Evolutionary conservation across 108 stramenopile genomes (phyloP).

Genomic region (Skeletonema grethae): DNA sequence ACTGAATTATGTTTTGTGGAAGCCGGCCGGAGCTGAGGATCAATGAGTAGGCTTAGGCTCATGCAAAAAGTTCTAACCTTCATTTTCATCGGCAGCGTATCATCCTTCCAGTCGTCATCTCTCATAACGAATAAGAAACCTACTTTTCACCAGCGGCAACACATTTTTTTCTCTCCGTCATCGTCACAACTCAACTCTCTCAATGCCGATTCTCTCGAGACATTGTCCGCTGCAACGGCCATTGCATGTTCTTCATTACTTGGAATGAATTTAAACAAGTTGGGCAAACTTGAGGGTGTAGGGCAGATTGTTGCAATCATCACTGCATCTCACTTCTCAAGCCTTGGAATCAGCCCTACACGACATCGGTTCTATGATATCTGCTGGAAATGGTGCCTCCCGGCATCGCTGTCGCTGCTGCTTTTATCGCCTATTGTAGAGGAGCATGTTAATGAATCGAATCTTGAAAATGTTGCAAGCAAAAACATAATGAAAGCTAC

Average conservation of each 20-base stretch:
- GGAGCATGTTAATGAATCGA: neutral
- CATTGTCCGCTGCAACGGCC: neutral
- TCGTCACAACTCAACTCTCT: neutral
- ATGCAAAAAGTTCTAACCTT: neutral
- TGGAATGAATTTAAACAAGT: neutral
- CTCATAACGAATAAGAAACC: no score
- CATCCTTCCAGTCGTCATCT: neutral
- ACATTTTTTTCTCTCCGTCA: neutral
- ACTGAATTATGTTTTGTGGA: no score
- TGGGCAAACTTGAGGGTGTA: constrained; percentile 14
- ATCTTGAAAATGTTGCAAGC: neutral
- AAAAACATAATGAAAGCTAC: neutral
- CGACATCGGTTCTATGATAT: constrained; percentile 24
- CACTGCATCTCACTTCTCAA: constrained; percentile 28
- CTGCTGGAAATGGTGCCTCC: constrained; percentile 31
- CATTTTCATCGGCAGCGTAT: neutral
- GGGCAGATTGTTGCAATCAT: constrained; percentile 24
- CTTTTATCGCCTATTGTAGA: constrained; percentile 26
- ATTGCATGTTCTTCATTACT: neutral
- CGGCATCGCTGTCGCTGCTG: constrained; percentile 32
- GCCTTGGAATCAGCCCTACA: constrained; percentile 9
- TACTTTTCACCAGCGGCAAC: neutral
- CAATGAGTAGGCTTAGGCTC: no score
- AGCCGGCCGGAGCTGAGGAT: no score
- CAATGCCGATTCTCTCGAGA: neutral